Percentiles rank a stretch among this genome's conserved stretches.
These are phyloP conservation scores for Lodderomyces oxycetoniae DNA, from an alignment of 1,139 yeast genomes.

Conservation along the genomic window DNA sequence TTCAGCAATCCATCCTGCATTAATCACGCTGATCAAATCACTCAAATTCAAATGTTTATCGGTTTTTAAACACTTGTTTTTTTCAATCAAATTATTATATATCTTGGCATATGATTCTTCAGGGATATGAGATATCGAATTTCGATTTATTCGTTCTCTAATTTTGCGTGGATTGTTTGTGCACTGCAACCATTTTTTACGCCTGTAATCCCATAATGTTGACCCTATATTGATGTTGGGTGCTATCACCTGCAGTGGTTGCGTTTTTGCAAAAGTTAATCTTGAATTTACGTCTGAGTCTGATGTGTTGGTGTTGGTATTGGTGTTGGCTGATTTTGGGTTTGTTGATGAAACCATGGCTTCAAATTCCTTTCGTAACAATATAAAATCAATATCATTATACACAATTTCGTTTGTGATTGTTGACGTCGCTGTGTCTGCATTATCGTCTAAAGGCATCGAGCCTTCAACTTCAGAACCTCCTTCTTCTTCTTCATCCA, in stretches of 20 bases:
- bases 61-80: conserved; percentile 48
- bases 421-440: not conserved
- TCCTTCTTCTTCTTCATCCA: conserved; percentile 15
- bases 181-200: conserved; percentile 50
- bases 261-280: not conserved
- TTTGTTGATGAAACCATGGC: conserved; percentile 8
- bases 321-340: conserved; percentile 7
- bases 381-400: conserved; percentile 26
- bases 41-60: conserved; percentile 52
- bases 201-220: conserved; percentile 54
- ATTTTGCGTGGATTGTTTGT: conserved; percentile 14
- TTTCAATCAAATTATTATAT: conserved; percentile 54
- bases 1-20: conserved; percentile 67
- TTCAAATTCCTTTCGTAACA: conserved; percentile 26
- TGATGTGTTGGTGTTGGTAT: not conserved
- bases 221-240: conserved; percentile 34
- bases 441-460: not conserved
- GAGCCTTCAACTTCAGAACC: conserved; percentile 2
- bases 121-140: conserved; percentile 36
- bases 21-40: conserved; percentile 56
- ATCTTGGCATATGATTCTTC: conserved; percentile 51
- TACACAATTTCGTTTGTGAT: conserved; percentile 18
- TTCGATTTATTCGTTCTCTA: conserved; percentile 18
- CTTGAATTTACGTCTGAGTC: conserved; percentile 2
- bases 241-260: not conserved